Base-by-base conservation (phyloP, 202 grass and related monocot species). In the Setaria viridis region DNA sequence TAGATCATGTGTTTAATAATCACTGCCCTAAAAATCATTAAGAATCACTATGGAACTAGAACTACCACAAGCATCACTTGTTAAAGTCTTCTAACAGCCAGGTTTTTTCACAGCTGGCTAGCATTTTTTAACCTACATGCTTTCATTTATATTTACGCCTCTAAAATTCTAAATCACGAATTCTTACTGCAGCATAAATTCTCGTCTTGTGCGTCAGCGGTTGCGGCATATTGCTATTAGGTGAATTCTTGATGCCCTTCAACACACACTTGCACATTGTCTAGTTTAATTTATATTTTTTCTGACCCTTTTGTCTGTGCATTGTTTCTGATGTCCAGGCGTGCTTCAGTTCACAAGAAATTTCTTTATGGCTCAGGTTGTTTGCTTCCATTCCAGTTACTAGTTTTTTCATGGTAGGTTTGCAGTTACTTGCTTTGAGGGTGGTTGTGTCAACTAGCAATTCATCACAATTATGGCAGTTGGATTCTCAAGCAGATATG, bases 301-400 rank as follows among this genome's bases (percentile, higher is more conserved):
- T 50, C 64, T 89, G 78, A 88, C 67, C 57, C 10, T 33, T 77
- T 77, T 78, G 37, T 78, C 17, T 25, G 25, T 77, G 12, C 64
- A 70, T 70, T 81, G 37, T 88, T 87, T 80, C 30, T 81, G 74
- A 76, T 30, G 79, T 85, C 55, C 78, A 99, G 97, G 76, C 93
- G 97, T n/a, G 89, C 85, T 46, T 74, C 97, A 88, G 39, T 99
- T 80, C 97, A 96, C 82, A 99, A 81, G 88, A 96, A 88, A 80
- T 92, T 88, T 88, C 87, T 99, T 53, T 99, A 99, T 88, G 93
- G 90, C 41, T 96, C 93, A 78, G 83, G 94, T 87, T 94, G 87
- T 77, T 74, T 99, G 73, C 79, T 25, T 25, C 25, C 25, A 25
- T 99, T 81, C 97, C 97, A 43, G 16, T 89, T 76, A 90, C 92